A percentile compares a stretch with the other conserved stretches of the same genome.
Evolutionary conservation across 495 filamentous ascomycete species (phyloP).

Genomic region (Hypoxylon intermedium): DNA sequence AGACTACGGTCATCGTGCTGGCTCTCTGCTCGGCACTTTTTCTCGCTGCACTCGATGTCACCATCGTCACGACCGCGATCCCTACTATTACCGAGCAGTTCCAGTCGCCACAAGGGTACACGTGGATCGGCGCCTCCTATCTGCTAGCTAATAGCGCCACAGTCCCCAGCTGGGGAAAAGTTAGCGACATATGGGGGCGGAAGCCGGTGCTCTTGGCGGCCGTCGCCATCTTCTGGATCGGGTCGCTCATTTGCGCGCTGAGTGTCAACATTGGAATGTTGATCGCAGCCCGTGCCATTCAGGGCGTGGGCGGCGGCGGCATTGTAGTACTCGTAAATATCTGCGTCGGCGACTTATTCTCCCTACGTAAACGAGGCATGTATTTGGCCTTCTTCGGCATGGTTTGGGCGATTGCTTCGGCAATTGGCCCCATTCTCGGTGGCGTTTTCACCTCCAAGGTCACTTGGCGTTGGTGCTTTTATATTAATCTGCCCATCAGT

Average conservation of each 20-base stretch:
- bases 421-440: constrained; percentile 76
- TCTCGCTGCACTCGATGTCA: constrained; percentile 60
- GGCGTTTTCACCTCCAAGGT: constrained; percentile 69
- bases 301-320: constrained; percentile 81
- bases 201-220: constrained; percentile 77
- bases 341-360: constrained; percentile 77
- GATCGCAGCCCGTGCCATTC: constrained; percentile 75
- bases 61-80: constrained; percentile 57
- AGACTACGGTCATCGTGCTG: constrained; percentile 49
- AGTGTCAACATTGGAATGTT: constrained; percentile 74
- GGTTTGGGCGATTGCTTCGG: constrained; percentile 74
- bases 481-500: constrained; percentile 65
- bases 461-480: constrained; percentile 48
- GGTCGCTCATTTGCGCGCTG: constrained; percentile 73
- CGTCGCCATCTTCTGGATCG: constrained; percentile 75
- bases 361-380: constrained; percentile 68
- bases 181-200: constrained; percentile 83
- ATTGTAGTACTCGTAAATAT: constrained; percentile 82
- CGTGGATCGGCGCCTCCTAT: constrained; percentile 75
- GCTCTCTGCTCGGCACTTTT: constrained; percentile 60
- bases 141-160: constrained; percentile 71
- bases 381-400: constrained; percentile 64
- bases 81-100: constrained; percentile 67
- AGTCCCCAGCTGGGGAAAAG: constrained; percentile 78
- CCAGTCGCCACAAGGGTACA: constrained; percentile 69